phyloP scores from a whole-genome alignment of 352 stramenopile genomes.

The Plasmopara viticola region DNA sequence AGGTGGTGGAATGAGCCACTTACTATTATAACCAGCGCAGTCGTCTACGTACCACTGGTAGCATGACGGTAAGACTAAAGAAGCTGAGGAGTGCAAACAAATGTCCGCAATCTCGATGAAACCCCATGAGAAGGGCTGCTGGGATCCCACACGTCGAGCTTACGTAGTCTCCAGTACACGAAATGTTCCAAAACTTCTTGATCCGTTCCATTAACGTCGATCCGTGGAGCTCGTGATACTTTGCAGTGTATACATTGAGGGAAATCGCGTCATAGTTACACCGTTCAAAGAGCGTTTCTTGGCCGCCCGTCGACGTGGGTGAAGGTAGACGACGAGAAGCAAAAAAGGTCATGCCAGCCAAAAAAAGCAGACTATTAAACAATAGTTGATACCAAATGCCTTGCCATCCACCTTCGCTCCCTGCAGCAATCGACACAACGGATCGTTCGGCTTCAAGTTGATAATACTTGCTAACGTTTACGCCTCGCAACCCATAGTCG shows the following conservation, averaged over 20 bases:
- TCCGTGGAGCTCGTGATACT: conserved; percentile 44
- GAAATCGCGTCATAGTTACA: conserved; percentile 63
- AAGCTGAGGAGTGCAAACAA: conserved; percentile 58
- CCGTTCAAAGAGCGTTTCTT: conserved; percentile 60
- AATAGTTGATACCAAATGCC: conserved; percentile 61
- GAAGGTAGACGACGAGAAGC: conserved; percentile 48
- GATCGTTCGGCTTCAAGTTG: conserved; percentile 41
- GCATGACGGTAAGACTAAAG: conserved; percentile 59
- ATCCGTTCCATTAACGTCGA: conserved; percentile 35
- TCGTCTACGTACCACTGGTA: conserved; percentile 53
- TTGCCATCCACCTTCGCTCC: conserved; percentile 42
- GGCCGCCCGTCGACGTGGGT: conserved; percentile 56
- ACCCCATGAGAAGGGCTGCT: conserved; percentile 55
- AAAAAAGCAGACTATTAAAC: conserved; percentile 60
- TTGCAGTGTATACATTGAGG: conserved; percentile 29
- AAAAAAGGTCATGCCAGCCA: conserved; percentile 49
- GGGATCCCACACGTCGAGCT: conserved; percentile 62
- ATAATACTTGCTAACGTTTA: conserved; percentile 34
- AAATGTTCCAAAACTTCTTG: conserved; percentile 38
- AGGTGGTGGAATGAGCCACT: background rate
- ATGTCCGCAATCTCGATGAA: conserved; percentile 58
- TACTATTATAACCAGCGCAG: background rate
- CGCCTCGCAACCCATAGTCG: conserved; percentile 37
- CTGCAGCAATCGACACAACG: conserved; percentile 47
- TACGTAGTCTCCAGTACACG: conserved; percentile 47